These are phyloP conservation scores for Posidonia oceanica DNA, from an alignment of 116 monocot genomes.

Conservation along the genomic window DNA sequence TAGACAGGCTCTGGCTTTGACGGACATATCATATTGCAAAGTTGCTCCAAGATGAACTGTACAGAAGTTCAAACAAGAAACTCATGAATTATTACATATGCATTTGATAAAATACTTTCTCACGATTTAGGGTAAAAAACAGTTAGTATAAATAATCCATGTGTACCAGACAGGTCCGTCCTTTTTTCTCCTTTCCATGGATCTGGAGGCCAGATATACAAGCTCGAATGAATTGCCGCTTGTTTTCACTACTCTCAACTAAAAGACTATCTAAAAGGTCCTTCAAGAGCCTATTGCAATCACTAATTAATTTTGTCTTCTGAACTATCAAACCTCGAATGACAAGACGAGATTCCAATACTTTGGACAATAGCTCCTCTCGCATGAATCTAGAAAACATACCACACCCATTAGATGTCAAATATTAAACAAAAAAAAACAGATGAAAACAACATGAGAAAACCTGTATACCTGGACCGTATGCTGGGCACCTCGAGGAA, in stretches of 20 bases:
- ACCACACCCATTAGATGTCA: background rate
- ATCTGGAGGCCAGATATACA: constrained; percentile 88
- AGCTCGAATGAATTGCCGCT: constrained; percentile 87
- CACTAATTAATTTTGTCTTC: constrained; percentile 94
- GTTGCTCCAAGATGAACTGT: constrained; percentile 98
- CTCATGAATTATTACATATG: background rate
- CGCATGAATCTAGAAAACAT: constrained; percentile 64
- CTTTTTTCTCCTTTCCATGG: constrained; percentile 65
- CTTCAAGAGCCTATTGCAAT: constrained; percentile 81
- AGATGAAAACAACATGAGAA: constrained; percentile 4
- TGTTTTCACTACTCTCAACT: constrained; percentile 78
- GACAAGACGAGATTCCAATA: constrained; percentile 83
- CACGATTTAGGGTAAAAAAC: background rate
- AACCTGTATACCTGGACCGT: constrained; percentile 46
- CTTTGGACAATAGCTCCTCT: constrained; percentile 69
- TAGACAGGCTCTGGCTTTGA: constrained; percentile 88
- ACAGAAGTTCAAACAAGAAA: constrained; percentile 8
- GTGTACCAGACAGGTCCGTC: constrained; percentile 70
- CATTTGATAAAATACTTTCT: background rate
- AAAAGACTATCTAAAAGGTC: constrained; percentile 91
- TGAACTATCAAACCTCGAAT: constrained; percentile 95
- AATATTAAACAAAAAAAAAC: constrained; percentile 2
- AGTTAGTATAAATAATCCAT: background rate
- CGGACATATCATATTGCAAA: constrained; percentile 95
- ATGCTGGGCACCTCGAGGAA: constrained; percentile 94